Evolutionary conservation across 1,284 basidiomycete species (phyloP).

Genomic region (Neotropicomus parvogracilis): DNA sequence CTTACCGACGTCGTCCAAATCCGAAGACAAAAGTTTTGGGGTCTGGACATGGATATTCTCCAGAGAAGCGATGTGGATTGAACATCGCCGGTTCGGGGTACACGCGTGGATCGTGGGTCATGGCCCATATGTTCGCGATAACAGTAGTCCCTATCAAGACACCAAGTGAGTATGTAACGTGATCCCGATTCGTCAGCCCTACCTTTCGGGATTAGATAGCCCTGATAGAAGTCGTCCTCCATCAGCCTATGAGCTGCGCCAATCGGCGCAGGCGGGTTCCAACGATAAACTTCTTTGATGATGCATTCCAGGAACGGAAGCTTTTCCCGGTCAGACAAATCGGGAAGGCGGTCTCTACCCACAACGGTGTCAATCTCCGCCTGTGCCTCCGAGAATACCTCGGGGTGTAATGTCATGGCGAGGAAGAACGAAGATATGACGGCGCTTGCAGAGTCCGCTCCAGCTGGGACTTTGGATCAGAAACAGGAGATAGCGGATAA

Average conservation of each 20-base stretch:
- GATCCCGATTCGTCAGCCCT: not conserved
- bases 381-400: not conserved
- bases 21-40: constrained; percentile 4
- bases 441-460: constrained; percentile 5
- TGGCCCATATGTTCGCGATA: constrained; percentile 5
- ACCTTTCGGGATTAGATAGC: constrained; percentile 4
- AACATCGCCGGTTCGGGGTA: constrained; percentile 3
- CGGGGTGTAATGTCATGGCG: not conserved
- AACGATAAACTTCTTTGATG: not conserved
- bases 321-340: not conserved
- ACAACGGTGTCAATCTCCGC: not conserved
- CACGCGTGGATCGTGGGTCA: constrained; percentile 5
- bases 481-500: not conserved
- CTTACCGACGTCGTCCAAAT: constrained; percentile 6
- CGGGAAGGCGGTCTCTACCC: not conserved
- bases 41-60: not conserved
- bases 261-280: not conserved
- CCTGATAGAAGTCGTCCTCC: not conserved
- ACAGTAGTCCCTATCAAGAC: not conserved
- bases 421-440: constrained; percentile 6
- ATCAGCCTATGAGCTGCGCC: constrained; percentile 3
- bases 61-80: constrained; percentile 3
- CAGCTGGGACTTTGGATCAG: not conserved
- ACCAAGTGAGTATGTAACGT: not conserved
- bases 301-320: not conserved